phyloP scores from a whole-genome alignment of 2,329 filamentous ascomycete species.

The Lachnellula cervina region DNA sequence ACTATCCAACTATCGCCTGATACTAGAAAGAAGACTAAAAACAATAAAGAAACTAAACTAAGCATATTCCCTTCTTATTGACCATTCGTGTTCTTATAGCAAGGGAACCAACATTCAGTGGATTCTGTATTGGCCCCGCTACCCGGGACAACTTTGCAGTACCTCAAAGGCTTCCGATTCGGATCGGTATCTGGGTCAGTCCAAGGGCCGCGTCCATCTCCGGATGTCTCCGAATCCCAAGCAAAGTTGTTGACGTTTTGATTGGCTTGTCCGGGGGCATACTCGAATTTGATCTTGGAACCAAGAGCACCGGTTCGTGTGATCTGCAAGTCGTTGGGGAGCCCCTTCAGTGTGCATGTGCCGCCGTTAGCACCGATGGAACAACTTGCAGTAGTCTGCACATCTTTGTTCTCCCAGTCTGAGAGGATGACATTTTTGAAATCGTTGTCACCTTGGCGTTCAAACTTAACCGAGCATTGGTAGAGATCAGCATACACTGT shows the following conservation, averaged over 20 bases:
- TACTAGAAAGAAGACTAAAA: neutral
- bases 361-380: neutral
- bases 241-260: neutral
- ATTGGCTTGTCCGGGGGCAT: neutral
- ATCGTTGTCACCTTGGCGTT: neutral
- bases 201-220: neutral
- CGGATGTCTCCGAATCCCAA: neutral
- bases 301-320: neutral
- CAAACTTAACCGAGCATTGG: neutral
- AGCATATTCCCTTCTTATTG: neutral
- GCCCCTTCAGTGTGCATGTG: neutral
- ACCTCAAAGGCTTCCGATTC: neutral
- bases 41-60: neutral
- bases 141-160: neutral
- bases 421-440: neutral
- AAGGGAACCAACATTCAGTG: neutral
- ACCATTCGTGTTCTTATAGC: neutral
- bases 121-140: neutral
- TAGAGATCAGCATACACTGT: neutral
- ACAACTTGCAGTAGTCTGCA: neutral
- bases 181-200: neutral
- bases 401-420: neutral
- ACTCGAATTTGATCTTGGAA: neutral
- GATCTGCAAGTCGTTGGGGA: neutral
- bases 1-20: neutral